Conservation (phyloP, 148 eudicot genomes). For the Pharnaceum exiguum region DNA sequence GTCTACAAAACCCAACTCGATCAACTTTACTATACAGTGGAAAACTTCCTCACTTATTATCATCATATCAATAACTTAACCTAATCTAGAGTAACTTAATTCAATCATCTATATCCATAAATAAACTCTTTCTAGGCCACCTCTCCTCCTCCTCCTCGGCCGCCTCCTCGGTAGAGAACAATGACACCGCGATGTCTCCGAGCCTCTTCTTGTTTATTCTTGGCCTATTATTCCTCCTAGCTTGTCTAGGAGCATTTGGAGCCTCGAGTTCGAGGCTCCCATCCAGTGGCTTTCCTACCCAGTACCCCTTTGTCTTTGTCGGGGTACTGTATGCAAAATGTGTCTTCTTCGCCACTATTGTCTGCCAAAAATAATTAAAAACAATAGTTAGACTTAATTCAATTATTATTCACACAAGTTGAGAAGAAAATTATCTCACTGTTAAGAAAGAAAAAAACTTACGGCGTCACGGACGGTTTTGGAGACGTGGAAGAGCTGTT, state of each 20-base stretch:
- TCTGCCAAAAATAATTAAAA: conserved; percentile 25
- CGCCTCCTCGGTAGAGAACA: conserved; percentile 36
- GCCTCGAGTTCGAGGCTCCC: conserved; percentile 24
- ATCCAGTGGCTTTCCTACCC: conserved; percentile 8
- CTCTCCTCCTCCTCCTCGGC: conserved; percentile 19
- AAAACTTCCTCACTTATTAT: neutral
- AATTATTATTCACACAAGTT: conserved; percentile 2
- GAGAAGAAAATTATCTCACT: neutral
- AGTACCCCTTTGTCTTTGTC: conserved; percentile 37
- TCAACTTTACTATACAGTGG: neutral
- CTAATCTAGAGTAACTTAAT: neutral
- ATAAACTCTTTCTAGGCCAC: conserved; percentile 34
- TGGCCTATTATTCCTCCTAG: conserved; percentile 22
- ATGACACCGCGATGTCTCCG: conserved; percentile 43
- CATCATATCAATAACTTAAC: neutral
- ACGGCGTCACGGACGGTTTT: conserved; percentile 60
- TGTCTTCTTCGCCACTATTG: conserved; percentile 43
- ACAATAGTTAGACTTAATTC: neutral
- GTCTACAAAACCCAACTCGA: neutral
- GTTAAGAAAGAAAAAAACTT: conserved; percentile 9
- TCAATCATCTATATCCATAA: conserved; percentile 13
- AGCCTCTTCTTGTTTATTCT: conserved; percentile 36
- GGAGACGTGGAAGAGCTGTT: conserved; percentile 59
- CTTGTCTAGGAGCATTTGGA: conserved; percentile 66
- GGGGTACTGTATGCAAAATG: conserved; percentile 77